Evolutionary conservation across 371 early-diverging fungal genomes (phyloP), one percentile per base, ranked within the genome.

Genomic region (Mortierella sp.): DNA sequence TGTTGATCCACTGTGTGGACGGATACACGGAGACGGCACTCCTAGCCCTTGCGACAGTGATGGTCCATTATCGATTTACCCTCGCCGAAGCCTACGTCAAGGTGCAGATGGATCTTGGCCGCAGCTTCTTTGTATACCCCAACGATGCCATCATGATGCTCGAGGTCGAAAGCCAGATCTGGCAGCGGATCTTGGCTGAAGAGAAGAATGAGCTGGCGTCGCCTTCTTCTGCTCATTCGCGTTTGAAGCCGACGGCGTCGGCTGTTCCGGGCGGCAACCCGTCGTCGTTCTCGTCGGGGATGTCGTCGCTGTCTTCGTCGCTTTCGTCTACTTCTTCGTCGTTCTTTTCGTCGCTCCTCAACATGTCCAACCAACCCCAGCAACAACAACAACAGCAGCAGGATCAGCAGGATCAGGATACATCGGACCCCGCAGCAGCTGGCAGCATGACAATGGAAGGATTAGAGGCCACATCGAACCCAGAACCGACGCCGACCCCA

Each of bases 91-190:
- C 93, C 1, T 92, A 90, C 83, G 73, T 92, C 11, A 84, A 86
- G 52, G 66, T 92, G n/a, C 93, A 92, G 74, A 71, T 85, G 22
- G 83, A 83, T 52, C 73, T 75, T 11, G 80, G 77, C 26, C 84
- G 93, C 19, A 91, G 90, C 68, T 92, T 92, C 64, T 92, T 92
- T 79, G 92, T 92, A 29, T 91, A 89, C 79, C 86, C 91, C 0
- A 85, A 85, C 34, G 91, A 92, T 79, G 76, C 91, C 1, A 69
- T 83, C 34, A 78, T 88, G 10, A 80, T 91, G 55, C 81, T 86
- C 48, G 74, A 79, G 61, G 82, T 87, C 34, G 87, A 87, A 50
- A 74, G 66, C 47, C 77, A 78, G 26, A 40, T 87, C 37, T 85
- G 74, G 73, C 79, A 79, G 31, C 72, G 77, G 58, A 85, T 73